Evolutionary conservation across 2,329 filamentous ascomycete genomes (phyloP).

Genomic region (Tolypocladium album): DNA sequence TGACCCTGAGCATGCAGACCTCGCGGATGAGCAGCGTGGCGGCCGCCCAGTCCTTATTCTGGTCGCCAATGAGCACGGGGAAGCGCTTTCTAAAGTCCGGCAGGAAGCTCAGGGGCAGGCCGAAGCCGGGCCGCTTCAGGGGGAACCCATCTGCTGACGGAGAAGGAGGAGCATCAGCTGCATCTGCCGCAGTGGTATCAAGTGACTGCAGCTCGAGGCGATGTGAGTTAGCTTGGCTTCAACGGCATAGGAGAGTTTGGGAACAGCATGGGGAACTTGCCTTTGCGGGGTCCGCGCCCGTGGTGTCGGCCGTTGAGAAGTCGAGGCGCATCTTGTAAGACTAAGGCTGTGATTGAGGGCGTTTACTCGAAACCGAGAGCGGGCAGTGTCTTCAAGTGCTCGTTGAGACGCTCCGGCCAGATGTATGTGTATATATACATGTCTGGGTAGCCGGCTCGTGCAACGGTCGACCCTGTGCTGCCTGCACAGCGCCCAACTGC

Average conservation of each 20-base stretch:
- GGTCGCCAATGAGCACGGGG: constrained; percentile 8
- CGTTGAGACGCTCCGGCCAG: background rate
- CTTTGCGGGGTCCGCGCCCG: background rate
- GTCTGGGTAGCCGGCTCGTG: background rate
- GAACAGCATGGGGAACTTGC: background rate
- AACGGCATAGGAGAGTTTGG: no score
- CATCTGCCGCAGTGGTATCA: background rate
- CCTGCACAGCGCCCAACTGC: background rate
- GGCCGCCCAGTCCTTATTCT: constrained; percentile 11
- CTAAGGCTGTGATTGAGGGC: background rate
- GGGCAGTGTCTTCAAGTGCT: background rate
- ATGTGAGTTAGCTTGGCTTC: background rate
- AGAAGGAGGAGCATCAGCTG: background rate
- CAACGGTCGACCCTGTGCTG: background rate
- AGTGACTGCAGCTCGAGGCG: background rate
- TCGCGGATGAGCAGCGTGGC: constrained; percentile 17
- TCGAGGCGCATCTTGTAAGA: background rate
- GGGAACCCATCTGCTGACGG: constrained; percentile 12
- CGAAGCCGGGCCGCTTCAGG: constrained; percentile 13
- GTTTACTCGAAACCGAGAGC: background rate
- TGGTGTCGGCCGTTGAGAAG: background rate
- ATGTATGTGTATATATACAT: background rate
- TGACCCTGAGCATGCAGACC: constrained; percentile 19
- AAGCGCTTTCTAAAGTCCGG: constrained; percentile 5
- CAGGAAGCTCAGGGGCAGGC: constrained; percentile 10